Conservation (phyloP, 2,329 filamentous ascomycete genomes). For the Mariannaea sp. region DNA sequence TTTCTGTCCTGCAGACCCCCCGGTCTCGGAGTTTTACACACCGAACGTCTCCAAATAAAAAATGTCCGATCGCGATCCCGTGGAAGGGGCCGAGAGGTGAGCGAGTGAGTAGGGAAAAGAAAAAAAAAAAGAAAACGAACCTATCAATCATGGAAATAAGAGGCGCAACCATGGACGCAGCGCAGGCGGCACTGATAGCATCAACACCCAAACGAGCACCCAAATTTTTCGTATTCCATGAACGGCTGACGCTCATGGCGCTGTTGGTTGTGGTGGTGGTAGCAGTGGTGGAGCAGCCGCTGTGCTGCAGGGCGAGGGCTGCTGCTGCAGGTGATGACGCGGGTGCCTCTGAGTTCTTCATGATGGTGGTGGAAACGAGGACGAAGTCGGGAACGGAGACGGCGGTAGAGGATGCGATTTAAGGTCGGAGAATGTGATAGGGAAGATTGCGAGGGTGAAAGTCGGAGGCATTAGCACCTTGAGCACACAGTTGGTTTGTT, state of each 20-base stretch:
- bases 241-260: background rate
- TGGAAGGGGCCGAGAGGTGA: too few species aligned
- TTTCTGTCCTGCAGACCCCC: background rate
- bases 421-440: background rate
- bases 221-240: constrained; percentile 80
- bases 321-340: constrained; percentile 14
- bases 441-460: background rate
- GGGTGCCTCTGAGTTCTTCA: constrained; percentile 17
- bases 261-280: constrained; percentile 6
- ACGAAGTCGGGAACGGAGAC: background rate
- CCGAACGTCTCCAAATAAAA: constrained; percentile 2
- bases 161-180: constrained; percentile 78
- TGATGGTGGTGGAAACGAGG: background rate
- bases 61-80: background rate
- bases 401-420: background rate
- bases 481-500: background rate
- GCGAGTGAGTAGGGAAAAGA: too few species aligned
- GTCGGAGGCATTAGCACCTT: constrained; percentile 13
- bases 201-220: constrained; percentile 70
- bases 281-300: constrained; percentile 16
- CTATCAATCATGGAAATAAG: constrained; percentile 87
- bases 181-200: constrained; percentile 68
- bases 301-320: constrained; percentile 22
- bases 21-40: constrained; percentile 9
- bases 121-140: constrained; percentile 49